phyloP scores from a whole-genome alignment of 169 alveolate genomes.

The Eimeria mitis region DNA sequence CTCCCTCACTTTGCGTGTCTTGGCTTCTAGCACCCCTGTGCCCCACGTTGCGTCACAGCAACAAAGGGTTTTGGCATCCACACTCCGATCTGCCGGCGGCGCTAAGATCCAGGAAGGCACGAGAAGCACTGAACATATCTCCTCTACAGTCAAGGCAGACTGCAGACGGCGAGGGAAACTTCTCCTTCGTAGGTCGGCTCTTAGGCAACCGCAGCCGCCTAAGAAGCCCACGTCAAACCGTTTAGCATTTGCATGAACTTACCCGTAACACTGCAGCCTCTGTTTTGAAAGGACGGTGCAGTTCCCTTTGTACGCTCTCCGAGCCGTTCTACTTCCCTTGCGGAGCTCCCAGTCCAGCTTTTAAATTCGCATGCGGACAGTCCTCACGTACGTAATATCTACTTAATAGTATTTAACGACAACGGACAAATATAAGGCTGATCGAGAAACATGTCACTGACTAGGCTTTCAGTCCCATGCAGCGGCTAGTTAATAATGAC shows the following conservation, averaged over 20 bases:
- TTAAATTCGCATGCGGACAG: neutral
- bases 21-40: neutral
- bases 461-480: no score
- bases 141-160: neutral
- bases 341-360: neutral
- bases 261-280: neutral
- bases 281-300: neutral
- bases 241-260: neutral
- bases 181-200: neutral
- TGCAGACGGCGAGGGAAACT: neutral
- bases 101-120: neutral
- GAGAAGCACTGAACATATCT: neutral
- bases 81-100: neutral
- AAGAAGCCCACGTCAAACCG: neutral
- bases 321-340: neutral
- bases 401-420: no score
- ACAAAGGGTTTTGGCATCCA: neutral
- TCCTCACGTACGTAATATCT: neutral
- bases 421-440: no score
- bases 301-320: neutral
- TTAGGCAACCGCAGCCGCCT: neutral
- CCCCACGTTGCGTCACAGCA: neutral
- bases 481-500: neutral
- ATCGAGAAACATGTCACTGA: no score
- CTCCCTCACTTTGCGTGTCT: neutral